Conservation (phyloP, 1,139 yeast species). For the Scheffersomyces cryptocercus region DNA sequence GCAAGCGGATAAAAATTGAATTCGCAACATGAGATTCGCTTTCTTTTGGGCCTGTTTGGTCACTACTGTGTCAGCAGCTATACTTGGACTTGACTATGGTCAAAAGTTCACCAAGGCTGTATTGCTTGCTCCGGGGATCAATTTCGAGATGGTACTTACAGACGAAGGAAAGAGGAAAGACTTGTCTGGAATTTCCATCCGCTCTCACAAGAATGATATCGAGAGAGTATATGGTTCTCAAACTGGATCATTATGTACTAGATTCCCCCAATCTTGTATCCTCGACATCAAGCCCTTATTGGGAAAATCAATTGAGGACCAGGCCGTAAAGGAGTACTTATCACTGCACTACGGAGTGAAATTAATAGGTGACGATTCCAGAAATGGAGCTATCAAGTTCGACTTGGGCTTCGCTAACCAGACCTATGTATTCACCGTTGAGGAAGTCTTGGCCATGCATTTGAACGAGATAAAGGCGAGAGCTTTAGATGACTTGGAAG, state of each 20-base stretch:
- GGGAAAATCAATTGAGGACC: conserved; percentile 60
- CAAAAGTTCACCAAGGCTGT: conserved; percentile 86
- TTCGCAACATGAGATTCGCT: not conserved
- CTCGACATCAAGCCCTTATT: conserved; percentile 68
- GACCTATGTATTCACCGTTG: conserved; percentile 47
- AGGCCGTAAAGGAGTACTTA: conserved; percentile 45
- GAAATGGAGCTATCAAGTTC: conserved; percentile 58
- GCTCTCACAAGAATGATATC: conserved; percentile 44
- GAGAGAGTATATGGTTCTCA: conserved; percentile 82
- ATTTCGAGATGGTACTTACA: conserved; percentile 83
- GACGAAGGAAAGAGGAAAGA: conserved; percentile 93
- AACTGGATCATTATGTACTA: conserved; percentile 66
- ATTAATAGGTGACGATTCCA: conserved; percentile 37
- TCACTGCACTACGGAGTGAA: conserved; percentile 63
- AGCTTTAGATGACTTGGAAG: conserved; percentile 50
- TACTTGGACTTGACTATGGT: conserved; percentile 89
- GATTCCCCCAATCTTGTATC: conserved; percentile 74
- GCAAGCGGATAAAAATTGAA: no score
- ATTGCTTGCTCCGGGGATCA: conserved; percentile 86
- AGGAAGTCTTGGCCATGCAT: conserved; percentile 85
- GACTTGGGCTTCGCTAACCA: conserved; percentile 50
- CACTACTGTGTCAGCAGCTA: conserved; percentile 46
- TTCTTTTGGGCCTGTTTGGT: conserved; percentile 6
- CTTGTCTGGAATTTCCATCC: conserved; percentile 71
- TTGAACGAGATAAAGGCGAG: conserved; percentile 65